A percentile compares a stretch with the other conserved stretches of the same genome.
phyloP scores from a whole-genome alignment of 2,329 filamentous ascomycete species.

The Phialophora verrucosa region DNA sequence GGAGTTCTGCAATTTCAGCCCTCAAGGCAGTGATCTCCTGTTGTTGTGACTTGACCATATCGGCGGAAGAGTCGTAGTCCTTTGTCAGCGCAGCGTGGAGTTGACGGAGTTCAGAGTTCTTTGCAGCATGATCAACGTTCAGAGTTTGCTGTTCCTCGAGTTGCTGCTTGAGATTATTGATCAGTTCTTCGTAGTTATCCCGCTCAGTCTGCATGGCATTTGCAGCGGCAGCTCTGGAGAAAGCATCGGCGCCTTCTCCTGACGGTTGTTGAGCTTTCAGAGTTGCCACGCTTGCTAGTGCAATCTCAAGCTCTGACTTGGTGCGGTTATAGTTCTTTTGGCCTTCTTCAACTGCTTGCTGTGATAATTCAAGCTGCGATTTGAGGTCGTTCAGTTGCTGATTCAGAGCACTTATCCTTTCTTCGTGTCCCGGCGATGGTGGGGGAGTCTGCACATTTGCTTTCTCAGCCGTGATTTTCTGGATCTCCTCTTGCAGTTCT shows the following conservation, averaged over 20 bases:
- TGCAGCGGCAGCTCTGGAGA: conserved; percentile 45
- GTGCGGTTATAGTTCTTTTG: conserved; percentile 75
- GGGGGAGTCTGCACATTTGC: conserved; percentile 51
- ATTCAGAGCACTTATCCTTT: conserved; percentile 61
- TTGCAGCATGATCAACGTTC: conserved; percentile 70
- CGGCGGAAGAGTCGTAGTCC: conserved; percentile 70
- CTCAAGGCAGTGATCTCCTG: conserved; percentile 54
- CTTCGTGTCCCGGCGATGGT: conserved; percentile 55
- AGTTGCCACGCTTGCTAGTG: conserved; percentile 60
- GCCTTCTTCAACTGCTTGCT: conserved; percentile 72
- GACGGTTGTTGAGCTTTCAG: conserved; percentile 47
- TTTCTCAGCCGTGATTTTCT: conserved; percentile 61
- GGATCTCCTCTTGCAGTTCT: conserved; percentile 74
- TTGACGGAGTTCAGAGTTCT: conserved; percentile 75
- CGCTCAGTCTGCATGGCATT: conserved; percentile 58
- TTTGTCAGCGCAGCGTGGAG: conserved; percentile 69
- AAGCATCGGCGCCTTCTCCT: conserved; percentile 38
- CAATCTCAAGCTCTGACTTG: conserved; percentile 74
- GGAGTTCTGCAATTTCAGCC: conserved; percentile 35
- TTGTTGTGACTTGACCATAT: conserved; percentile 62
- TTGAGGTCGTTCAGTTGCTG: conserved; percentile 77
- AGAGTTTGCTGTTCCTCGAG: conserved; percentile 81
- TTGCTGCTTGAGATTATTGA: conserved; percentile 70
- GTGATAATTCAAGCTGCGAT: conserved; percentile 71
- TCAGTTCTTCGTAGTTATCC: conserved; percentile 63